Conservation (phyloP, 441 rosid genomes). For the Codiaeum variegatum region DNA sequence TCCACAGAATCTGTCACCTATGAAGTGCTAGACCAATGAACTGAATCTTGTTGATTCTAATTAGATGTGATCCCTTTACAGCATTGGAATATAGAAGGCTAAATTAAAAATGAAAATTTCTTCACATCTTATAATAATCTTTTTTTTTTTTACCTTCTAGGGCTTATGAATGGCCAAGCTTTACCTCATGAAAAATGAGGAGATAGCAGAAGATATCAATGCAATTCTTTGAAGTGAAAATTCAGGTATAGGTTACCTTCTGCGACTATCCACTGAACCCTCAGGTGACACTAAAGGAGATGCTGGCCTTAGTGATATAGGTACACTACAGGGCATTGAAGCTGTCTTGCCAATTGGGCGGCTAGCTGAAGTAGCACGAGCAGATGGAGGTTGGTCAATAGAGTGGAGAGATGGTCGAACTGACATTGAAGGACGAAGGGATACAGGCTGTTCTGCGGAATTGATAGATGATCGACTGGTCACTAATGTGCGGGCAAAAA, state of each 20-base stretch:
- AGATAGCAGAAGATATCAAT: background rate
- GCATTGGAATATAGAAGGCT: background rate
- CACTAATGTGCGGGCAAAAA: constrained; percentile 1
- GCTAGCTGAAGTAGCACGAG: constrained; percentile 15
- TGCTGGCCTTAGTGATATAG: constrained; percentile 53
- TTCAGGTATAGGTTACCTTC: constrained; percentile 39
- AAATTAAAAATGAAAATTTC: background rate
- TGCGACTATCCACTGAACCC: constrained; percentile 36
- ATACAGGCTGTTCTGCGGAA: constrained; percentile 3
- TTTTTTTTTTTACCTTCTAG: background rate
- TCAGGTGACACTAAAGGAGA: constrained; percentile 40
- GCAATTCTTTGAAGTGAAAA: constrained; percentile 12
- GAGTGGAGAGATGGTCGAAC: constrained; percentile 23
- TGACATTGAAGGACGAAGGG: constrained; percentile 12
- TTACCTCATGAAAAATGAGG: background rate
- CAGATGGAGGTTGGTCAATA: constrained; percentile 12
- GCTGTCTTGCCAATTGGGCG: constrained; percentile 31
- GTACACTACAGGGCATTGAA: constrained; percentile 47
- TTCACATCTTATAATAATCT: background rate
- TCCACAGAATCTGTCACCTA: background rate
- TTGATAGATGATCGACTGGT: background rate
- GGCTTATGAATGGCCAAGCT: background rate
- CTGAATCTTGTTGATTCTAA: background rate
- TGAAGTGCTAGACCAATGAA: background rate
- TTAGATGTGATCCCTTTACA: background rate